phyloP scores from a whole-genome alignment of 345 rosid species.

The Eucalyptus sp. region DNA sequence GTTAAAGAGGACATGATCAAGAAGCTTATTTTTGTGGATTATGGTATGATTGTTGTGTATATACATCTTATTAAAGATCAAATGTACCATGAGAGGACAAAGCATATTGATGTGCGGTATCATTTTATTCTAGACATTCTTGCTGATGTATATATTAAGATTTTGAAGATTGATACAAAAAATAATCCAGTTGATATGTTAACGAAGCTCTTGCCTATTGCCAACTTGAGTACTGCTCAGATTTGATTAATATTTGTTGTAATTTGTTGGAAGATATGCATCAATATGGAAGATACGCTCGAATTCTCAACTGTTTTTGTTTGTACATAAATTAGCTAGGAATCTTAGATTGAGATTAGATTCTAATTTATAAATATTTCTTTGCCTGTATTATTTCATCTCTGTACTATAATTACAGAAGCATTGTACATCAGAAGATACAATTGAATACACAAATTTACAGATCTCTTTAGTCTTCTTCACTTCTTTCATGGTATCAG shows the following conservation, averaged over 20 bases:
- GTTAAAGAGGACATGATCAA: background rate
- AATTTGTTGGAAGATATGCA: background rate
- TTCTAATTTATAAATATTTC: too few relatives aligned
- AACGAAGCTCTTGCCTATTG: background rate
- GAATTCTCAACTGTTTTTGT: too few relatives aligned
- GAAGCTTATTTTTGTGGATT: background rate
- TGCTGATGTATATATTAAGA: fast-evolving
- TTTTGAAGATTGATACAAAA: background rate
- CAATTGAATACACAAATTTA: too few relatives aligned
- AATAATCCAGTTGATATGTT: background rate
- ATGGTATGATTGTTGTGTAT: background rate
- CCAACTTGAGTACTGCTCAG: background rate
- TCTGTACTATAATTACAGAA: too few relatives aligned
- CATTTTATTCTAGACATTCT: background rate
- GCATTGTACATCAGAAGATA: too few relatives aligned
- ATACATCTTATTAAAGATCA: background rate
- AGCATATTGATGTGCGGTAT: background rate
- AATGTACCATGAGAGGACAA: background rate
- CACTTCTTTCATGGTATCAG: too few relatives aligned
- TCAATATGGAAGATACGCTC: too few relatives aligned
- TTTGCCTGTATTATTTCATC: too few relatives aligned
- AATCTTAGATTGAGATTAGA: too few relatives aligned
- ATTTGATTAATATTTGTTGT: background rate
- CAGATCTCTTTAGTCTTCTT: too few relatives aligned
- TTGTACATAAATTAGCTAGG: too few relatives aligned